A percentile compares a stretch with the other conserved stretches of the same genome.
These are phyloP conservation scores for Mycosarcoma mackinlayi DNA, from an alignment of 1,284 basidiomycete species.

Conservation along the genomic window DNA sequence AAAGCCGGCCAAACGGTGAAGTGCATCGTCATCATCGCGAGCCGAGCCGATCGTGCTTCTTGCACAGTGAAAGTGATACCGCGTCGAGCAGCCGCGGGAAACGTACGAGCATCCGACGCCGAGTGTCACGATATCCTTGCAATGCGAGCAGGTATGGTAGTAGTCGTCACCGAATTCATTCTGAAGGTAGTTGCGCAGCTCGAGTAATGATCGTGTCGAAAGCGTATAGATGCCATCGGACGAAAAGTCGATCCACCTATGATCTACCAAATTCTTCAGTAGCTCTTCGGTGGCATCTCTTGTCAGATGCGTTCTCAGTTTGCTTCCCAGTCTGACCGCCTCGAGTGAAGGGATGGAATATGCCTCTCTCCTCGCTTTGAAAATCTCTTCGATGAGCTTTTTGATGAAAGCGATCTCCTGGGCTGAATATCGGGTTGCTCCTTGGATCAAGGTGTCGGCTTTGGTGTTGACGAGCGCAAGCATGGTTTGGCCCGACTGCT, in stretches of 20 bases:
- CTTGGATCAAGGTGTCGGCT: constrained; percentile 50
- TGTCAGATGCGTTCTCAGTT: constrained; percentile 76
- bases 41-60: constrained; percentile 19
- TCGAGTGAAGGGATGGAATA: constrained; percentile 81
- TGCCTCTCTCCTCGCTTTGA: constrained; percentile 78
- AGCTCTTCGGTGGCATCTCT: constrained; percentile 80
- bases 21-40: constrained; percentile 24
- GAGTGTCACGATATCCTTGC: constrained; percentile 74
- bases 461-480: constrained; percentile 61
- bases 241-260: constrained; percentile 82
- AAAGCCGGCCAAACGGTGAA: constrained; percentile 18
- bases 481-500: constrained; percentile 25
- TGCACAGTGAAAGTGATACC: constrained; percentile 45
- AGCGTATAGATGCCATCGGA: constrained; percentile 79
- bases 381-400: constrained; percentile 78
- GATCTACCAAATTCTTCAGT: constrained; percentile 81
- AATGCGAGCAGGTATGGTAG: constrained; percentile 79
- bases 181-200: constrained; percentile 80
- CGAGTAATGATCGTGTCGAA: constrained; percentile 78
- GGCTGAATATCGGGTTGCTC: constrained; percentile 57
- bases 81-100: constrained; percentile 10
- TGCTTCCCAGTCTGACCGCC: constrained; percentile 72
- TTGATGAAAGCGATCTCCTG: constrained; percentile 57
- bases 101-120: constrained; percentile 28
- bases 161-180: constrained; percentile 75